Percentiles rank a stretch among this genome's conserved stretches.
Evolutionary conservation across 441 rosid genomes (phyloP).

Genomic region (Kokia cookei): DNA sequence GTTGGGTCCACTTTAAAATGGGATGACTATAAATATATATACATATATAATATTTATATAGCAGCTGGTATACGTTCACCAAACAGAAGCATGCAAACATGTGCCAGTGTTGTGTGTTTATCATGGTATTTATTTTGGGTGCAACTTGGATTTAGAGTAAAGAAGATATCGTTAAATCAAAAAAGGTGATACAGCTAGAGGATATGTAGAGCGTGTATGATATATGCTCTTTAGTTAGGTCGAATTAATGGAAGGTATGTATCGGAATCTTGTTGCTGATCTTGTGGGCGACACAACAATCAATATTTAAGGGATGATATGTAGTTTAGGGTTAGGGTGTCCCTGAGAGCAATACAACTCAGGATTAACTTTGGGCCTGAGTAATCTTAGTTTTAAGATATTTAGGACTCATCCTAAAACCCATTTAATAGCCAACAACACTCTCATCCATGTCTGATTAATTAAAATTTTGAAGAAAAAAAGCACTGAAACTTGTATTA

Average conservation of each 20-base stretch:
- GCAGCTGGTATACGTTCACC: not conserved
- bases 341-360: not conserved
- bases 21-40: not conserved
- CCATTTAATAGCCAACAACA: too few relatives aligned
- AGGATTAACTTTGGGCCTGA: not conserved
- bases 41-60: not conserved
- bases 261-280: not conserved
- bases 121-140: not conserved
- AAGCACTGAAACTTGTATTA: too few relatives aligned
- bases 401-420: too few relatives aligned
- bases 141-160: conserved; percentile 5
- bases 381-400: too few relatives aligned
- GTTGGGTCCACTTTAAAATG: conserved; percentile 18
- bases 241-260: not conserved
- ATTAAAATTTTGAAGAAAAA: too few relatives aligned
- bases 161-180: not conserved
- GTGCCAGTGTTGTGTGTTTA: conserved; percentile 1
- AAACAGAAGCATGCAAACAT: conserved; percentile 15
- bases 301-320: not conserved
- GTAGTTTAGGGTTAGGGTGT: not conserved
- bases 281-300: not conserved
- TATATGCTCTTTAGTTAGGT: not conserved
- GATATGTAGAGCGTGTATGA: not conserved
- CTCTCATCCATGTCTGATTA: too few relatives aligned
- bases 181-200: not conserved